phyloP scores from a whole-genome alignment of 305 asterid genomes.

The Rubia balearica region DNA sequence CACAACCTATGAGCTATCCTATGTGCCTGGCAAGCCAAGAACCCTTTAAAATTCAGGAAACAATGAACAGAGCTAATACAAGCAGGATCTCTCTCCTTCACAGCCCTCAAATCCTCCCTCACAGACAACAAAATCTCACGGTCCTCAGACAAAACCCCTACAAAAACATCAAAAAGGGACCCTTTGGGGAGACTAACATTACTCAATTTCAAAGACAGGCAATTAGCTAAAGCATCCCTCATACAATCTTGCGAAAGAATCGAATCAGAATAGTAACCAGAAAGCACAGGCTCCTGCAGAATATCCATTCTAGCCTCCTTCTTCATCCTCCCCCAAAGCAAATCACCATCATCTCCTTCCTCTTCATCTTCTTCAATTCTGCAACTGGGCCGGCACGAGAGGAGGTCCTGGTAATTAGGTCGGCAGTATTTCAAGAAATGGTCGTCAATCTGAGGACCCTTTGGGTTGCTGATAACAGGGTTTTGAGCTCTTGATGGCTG shows the following conservation, averaged over 20 bases:
- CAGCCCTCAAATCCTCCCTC: constrained; percentile 54
- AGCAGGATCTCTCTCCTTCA: constrained; percentile 81
- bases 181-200: constrained; percentile 40
- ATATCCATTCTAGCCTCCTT: constrained; percentile 57
- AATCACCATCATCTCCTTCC: constrained; percentile 1
- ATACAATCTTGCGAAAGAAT: constrained; percentile 52
- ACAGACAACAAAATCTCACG: constrained; percentile 45
- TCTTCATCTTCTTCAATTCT: constrained; percentile 7
- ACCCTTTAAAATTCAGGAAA: constrained; percentile 76
- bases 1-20: constrained; percentile 63
- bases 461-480: constrained; percentile 23
- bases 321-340: constrained; percentile 54
- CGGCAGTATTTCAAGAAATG: constrained; percentile 34
- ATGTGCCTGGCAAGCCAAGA: constrained; percentile 66
- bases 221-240: constrained; percentile 53
- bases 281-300: constrained; percentile 61
- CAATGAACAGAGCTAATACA: constrained; percentile 73
- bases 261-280: constrained; percentile 43
- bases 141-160: constrained; percentile 38
- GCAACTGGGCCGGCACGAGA: constrained; percentile 30
- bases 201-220: constrained; percentile 54
- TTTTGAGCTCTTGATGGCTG: constrained; percentile 42
- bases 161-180: constrained; percentile 45
- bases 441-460: constrained; percentile 28
- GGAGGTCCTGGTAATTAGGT: constrained; percentile 36